Evolutionary conservation across 176 grass and related monocot genomes (phyloP).

Genomic region (Otatea glauca): DNA sequence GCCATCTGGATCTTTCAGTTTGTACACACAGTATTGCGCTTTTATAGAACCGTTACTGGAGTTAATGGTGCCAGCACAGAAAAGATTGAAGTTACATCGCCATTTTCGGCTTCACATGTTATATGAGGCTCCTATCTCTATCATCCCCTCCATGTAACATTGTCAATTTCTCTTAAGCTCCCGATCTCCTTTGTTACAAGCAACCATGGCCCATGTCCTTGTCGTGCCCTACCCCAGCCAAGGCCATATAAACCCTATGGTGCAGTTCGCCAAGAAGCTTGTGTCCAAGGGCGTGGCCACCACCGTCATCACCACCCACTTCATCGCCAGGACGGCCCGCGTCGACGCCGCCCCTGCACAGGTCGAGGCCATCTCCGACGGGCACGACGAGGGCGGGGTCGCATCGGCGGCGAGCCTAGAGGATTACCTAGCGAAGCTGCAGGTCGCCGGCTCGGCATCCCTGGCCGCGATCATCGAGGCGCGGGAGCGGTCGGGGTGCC

Average conservation of each 20-base stretch:
- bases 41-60: neutral
- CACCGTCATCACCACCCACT: conserved; percentile 58
- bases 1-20: too few relatives aligned
- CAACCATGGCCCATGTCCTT: conserved; percentile 53
- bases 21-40: neutral
- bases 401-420: conserved; percentile 45
- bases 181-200: neutral
- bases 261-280: conserved; percentile 60
- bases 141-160: neutral
- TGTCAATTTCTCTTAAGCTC: neutral
- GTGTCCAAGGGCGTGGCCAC: conserved; percentile 52
- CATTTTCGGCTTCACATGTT: neutral
- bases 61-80: neutral
- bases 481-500: neutral
- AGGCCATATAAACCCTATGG: conserved; percentile 79
- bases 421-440: conserved; percentile 43
- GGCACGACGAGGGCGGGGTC: conserved; percentile 60
- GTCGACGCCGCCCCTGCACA: conserved; percentile 36
- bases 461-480: conserved; percentile 48
- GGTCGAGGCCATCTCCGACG: conserved; percentile 68
- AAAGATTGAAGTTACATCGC: neutral
- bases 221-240: conserved; percentile 66
- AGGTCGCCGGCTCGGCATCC: conserved; percentile 22
- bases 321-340: conserved; percentile 43
- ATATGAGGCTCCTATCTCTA: neutral